These are phyloP conservation scores for Corylus americana DNA, from an alignment of 306 rosid genomes.

Conservation along the genomic window DNA sequence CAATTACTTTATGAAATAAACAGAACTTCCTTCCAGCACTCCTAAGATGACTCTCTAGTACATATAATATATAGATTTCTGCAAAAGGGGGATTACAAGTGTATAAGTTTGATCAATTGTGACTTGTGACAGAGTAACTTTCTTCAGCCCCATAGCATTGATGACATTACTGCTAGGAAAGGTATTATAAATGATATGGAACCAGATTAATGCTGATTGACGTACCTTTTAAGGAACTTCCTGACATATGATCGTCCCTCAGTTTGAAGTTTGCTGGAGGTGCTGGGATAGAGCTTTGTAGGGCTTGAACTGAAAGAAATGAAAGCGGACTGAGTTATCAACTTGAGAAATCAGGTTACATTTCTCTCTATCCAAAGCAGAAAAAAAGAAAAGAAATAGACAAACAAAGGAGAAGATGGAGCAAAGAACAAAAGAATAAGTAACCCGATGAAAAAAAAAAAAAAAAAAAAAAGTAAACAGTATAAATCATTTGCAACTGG, in stretches of 20 bases:
- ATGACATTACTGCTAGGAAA: constrained; percentile 11
- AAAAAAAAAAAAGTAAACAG: neutral
- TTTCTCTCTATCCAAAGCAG: constrained; percentile 4
- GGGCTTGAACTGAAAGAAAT: constrained; percentile 65
- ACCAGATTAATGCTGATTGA: constrained; percentile 12
- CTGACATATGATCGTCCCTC: constrained; percentile 90
- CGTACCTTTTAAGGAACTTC: constrained; percentile 94
- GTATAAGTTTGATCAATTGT: neutral
- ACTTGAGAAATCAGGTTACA: constrained; percentile 17
- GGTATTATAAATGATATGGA: constrained; percentile 3
- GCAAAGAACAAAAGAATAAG: neutral
- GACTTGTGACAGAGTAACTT: neutral
- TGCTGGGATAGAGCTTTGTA: constrained; percentile 92
- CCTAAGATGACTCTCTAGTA: constrained; percentile 22
- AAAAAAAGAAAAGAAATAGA: neutral
- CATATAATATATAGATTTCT: neutral
- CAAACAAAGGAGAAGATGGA: neutral
- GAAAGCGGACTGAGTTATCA: constrained; percentile 23
- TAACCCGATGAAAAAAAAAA: neutral
- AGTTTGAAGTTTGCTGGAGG: constrained; percentile 86
- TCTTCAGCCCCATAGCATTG: constrained; percentile 18
- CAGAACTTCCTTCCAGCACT: neutral
- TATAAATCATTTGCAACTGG: neutral
- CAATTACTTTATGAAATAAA: constrained; percentile 10
- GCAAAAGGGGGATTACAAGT: neutral